These are phyloP conservation scores for slime mould (Dictyostelium discoideum) DNA, from an alignment of 78 protist species.

Conservation along the genomic window DNA sequence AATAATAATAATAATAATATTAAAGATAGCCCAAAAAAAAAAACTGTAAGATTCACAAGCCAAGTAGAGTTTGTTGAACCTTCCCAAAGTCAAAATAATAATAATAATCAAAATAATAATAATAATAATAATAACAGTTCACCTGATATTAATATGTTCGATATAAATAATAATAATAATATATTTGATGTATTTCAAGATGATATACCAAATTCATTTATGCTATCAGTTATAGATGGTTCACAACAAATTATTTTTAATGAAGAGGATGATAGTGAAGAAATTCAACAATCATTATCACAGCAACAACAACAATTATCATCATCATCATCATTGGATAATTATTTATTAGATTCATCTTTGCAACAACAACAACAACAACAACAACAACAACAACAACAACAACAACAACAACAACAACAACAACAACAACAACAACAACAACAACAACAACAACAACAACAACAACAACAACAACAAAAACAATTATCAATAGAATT, in stretches of 20 bases:
- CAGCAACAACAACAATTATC: background rate
- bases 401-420: background rate
- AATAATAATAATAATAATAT: background rate
- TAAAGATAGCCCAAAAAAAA: background rate
- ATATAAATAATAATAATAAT: background rate
- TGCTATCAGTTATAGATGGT: background rate
- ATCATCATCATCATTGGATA: background rate
- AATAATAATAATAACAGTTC: background rate
- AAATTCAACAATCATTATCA: background rate
- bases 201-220: background rate
- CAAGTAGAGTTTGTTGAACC: slow-evolving; percentile 6
- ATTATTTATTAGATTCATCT: background rate
- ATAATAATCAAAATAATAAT: background rate
- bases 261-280: background rate
- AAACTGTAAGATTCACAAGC: slow-evolving; percentile 12
- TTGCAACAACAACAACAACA: background rate
- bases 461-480: background rate
- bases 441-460: background rate
- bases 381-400: background rate
- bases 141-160: background rate
- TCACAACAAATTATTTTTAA: slow-evolving; percentile 11
- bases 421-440: too few relatives aligned
- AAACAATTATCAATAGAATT: background rate
- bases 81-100: background rate
- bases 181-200: background rate